Base-by-base conservation (phyloP, 2,329 filamentous ascomycete genomes). In the Hymenoscyphus salicellus region DNA sequence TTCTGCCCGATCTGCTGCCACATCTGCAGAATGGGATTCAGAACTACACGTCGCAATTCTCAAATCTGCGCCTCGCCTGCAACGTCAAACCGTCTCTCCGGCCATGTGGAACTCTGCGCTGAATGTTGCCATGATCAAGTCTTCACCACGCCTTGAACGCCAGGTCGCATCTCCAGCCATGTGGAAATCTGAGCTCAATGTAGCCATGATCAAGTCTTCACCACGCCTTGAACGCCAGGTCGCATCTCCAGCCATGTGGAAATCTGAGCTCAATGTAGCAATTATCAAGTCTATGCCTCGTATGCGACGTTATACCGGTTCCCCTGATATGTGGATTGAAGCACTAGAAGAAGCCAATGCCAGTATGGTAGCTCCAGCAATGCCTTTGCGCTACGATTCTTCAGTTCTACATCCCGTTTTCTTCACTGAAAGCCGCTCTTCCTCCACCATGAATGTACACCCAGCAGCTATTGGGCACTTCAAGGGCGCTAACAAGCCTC, bases 31-130 rank as follows among this genome's bases (percentile, higher is more conserved):
- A 49, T 73, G 72, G 72, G 66, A 71, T 30, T 64, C 65, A 23
- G 72, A 71, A 28, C 68, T 73, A 14, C 49, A 60, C 16, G 67
- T 72, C 64, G 72, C 72, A 20, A 67, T 73, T 17, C 58, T 61
- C 20, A 52, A 33, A 14, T 63, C 66, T 1, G 58, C 58, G n/a
- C 61, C 63, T 30, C 60, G 59, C 14, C 30, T 61, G 23, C 38
- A 20, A n/a, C 65, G 64, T 16, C 41, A 59, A 43, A 52, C 2
- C 6, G 8, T 2, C 32, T 33, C 32, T 33, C 28, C 28, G 28
- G 28, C 62, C 1, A 66, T 70, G 49, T 74, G 70, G 71, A 63
- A 70, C 41, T 57, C 66, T 23, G 69, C 70, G 17, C 60, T 73
- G 16, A 46, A 61, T 23, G 56, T 67, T 26, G 67, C 66, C 6